Evolutionary conservation across 2,329 filamentous ascomycete species (phyloP).

Genomic region (Stemphylium lycopersici): DNA sequence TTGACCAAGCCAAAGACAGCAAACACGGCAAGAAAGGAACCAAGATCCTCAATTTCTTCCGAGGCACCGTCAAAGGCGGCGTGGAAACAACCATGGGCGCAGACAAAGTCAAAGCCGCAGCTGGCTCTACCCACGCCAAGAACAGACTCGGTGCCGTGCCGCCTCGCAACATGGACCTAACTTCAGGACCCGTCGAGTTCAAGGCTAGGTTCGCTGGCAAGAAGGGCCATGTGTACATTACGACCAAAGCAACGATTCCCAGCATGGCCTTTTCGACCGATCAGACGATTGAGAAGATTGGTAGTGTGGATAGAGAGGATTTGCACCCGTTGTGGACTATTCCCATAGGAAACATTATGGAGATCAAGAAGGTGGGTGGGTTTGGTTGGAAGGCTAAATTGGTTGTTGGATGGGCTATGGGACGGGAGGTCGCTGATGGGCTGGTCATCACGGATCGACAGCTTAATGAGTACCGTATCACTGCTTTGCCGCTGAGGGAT

Average conservation of each 20-base stretch:
- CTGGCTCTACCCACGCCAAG: conserved; percentile 66
- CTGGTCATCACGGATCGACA: conserved; percentile 68
- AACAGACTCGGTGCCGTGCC: conserved; percentile 74
- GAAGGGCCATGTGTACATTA: conserved; percentile 75
- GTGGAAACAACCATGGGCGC: conserved; percentile 75
- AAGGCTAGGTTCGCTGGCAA: conserved; percentile 72
- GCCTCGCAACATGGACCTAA: conserved; percentile 50
- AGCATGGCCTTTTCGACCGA: conserved; percentile 70
- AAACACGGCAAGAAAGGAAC: conserved; percentile 57
- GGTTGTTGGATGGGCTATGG: conserved; percentile 79
- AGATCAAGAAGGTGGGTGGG: conserved; percentile 80
- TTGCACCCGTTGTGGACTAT: conserved; percentile 70
- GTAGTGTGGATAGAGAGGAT: conserved; percentile 57
- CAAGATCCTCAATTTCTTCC: conserved; percentile 69
- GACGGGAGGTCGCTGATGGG: conserved; percentile 76
- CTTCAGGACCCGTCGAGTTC: conserved; percentile 77
- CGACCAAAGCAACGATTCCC: conserved; percentile 69
- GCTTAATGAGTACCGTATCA: conserved; percentile 67
- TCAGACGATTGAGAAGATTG: conserved; percentile 53
- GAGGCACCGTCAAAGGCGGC: conserved; percentile 70
- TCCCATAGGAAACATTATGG: conserved; percentile 71
- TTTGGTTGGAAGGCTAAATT: conserved; percentile 86
- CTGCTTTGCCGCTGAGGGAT: conserved; percentile 73
- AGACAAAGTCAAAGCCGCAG: conserved; percentile 73
- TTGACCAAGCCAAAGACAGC: conserved; percentile 56